Percentiles rank a stretch among this genome's conserved stretches.
Conservation (phyloP, 2,329 filamentous ascomycete genomes). For the Trichoderma endophyticum region DNA sequence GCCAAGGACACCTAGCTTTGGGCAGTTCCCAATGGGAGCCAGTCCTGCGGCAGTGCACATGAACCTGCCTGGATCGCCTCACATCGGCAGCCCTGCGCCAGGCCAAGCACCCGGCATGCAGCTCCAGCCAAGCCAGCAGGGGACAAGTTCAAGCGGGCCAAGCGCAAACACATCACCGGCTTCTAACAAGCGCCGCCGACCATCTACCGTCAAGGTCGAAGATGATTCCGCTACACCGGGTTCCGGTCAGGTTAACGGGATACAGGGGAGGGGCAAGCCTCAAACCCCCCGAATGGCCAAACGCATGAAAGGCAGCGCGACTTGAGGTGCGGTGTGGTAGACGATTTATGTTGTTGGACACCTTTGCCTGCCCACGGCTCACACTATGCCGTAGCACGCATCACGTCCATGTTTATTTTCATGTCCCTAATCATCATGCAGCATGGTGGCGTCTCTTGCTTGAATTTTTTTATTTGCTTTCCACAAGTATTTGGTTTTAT, state of each 20-base stretch:
- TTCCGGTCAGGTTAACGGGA: constrained; percentile 50
- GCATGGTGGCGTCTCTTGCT: constrained; percentile 36
- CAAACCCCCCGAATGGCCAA: constrained; percentile 57
- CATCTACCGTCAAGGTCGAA: constrained; percentile 56
- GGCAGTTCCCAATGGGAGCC: constrained; percentile 56
- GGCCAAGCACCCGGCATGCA: constrained; percentile 64
- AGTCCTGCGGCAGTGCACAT: constrained; percentile 60
- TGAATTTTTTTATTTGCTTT: constrained; percentile 25
- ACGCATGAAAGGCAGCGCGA: constrained; percentile 48
- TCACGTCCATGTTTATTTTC: constrained; percentile 25
- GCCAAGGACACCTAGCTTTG: constrained; percentile 53
- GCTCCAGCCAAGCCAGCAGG: constrained; percentile 65
- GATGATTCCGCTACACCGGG: constrained; percentile 51
- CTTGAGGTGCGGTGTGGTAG: constrained; percentile 23
- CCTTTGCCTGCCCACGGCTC: not conserved
- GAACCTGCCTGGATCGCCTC: constrained; percentile 60
- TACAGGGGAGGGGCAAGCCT: constrained; percentile 49
- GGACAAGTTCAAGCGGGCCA: constrained; percentile 62
- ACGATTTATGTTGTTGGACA: not conserved
- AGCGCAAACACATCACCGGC: constrained; percentile 65
- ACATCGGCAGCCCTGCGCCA: constrained; percentile 58
- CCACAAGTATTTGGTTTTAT: constrained; percentile 8
- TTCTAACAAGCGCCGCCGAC: constrained; percentile 57
- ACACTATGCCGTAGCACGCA: constrained; percentile 1
- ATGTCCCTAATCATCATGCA: constrained; percentile 33